A percentile compares a stretch with the other conserved stretches of the same genome.
Evolutionary conservation across 2,329 filamentous ascomycete genomes (phyloP).

Genomic region (Pyrenochaeta sp.): DNA sequence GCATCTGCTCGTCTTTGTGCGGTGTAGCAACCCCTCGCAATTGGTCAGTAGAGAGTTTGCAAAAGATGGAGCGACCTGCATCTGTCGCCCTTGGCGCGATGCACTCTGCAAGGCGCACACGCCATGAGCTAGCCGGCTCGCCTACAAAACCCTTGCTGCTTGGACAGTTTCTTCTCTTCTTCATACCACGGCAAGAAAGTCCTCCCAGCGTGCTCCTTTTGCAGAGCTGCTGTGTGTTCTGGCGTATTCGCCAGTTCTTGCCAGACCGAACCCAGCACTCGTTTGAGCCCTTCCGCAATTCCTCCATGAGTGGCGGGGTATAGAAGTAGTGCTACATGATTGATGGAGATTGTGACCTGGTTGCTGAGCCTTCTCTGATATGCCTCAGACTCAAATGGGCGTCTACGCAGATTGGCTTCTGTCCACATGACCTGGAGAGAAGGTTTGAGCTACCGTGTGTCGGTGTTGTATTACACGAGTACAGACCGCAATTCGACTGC

Average conservation of each 20-base stretch:
- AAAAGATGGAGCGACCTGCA: slow-evolving; percentile 18
- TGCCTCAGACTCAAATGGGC: too few relatives aligned
- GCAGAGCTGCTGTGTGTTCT: slow-evolving; percentile 46
- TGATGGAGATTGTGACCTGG: background rate
- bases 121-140: slow-evolving; percentile 7
- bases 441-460: too few relatives aligned
- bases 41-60: slow-evolving; percentile 28
- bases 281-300: slow-evolving; percentile 48
- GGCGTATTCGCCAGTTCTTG: slow-evolving; percentile 42
- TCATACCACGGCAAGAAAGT: slow-evolving; percentile 42
- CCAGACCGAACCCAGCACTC: slow-evolving; percentile 45
- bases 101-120: slow-evolving; percentile 10
- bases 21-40: slow-evolving; percentile 23
- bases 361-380: background rate
- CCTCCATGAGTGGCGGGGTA: slow-evolving; percentile 43
- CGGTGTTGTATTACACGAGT: too few relatives aligned
- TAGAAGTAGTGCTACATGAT: slow-evolving; percentile 44
- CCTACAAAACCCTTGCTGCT: slow-evolving; percentile 14
- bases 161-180: slow-evolving; percentile 19
- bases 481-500: too few relatives aligned
- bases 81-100: slow-evolving; percentile 10
- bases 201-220: slow-evolving; percentile 40
- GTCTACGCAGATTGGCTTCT: too few relatives aligned
- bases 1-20: slow-evolving; percentile 36
- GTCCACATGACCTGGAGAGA: too few relatives aligned